Conservation (phyloP, 345 rosid genomes). For the Gynandropsis gynandra region DNA sequence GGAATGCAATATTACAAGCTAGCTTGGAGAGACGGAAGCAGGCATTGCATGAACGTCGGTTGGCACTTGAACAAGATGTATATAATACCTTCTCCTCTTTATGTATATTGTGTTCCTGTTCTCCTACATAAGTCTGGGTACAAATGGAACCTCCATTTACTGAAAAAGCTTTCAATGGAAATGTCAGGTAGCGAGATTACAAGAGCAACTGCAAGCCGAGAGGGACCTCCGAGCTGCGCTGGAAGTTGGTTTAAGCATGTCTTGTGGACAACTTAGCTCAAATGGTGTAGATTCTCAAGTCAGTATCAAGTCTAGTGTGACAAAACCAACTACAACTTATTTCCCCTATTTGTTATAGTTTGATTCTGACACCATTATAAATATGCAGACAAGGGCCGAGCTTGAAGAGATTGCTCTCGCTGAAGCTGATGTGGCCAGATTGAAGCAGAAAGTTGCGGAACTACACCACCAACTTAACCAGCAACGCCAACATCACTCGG, state of each 20-base stretch:
- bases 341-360: conserved; percentile 12
- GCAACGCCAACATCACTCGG: conserved; percentile 77
- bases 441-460: conserved; percentile 97
- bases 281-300: conserved; percentile 90
- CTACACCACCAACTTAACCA: conserved; percentile 92
- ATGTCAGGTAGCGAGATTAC: conserved; percentile 75
- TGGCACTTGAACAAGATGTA: conserved; percentile 99
- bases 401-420: conserved; percentile 99
- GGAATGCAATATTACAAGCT: conserved; percentile 94
- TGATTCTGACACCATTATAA: conserved; percentile 29
- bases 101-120: conserved; percentile 13
- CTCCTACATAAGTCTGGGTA: conserved; percentile 1
- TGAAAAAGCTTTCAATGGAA: conserved; percentile 16
- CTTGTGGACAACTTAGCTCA: conserved; percentile 77
- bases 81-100: conserved; percentile 7
- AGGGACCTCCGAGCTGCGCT: conserved; percentile 95
- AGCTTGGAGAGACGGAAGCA: conserved; percentile 99
- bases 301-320: conserved; percentile 24
- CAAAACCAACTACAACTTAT: not conserved
- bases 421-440: conserved; percentile 94
- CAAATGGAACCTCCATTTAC: not conserved
- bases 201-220: conserved; percentile 97
- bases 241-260: conserved; percentile 97
- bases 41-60: conserved; percentile 96
- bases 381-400: conserved; percentile 90